A percentile compares a stretch with the other conserved stretches of the same genome.
Evolutionary conservation across 306 rosid species (phyloP).

Genomic region (Corylus americana): DNA sequence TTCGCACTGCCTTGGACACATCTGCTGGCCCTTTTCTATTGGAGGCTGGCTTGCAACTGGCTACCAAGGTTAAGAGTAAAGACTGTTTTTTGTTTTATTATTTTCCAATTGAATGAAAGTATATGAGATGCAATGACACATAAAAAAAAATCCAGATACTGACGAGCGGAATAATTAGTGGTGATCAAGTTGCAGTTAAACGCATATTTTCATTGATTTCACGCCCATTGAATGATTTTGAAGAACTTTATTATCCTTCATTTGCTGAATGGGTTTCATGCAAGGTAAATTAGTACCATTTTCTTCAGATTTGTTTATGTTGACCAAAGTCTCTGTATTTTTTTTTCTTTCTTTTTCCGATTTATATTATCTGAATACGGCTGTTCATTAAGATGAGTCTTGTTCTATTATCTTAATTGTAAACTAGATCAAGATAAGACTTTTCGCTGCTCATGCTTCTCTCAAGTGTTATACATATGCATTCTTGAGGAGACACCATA

Average conservation of each 20-base stretch:
- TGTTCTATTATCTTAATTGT: slow-evolving; percentile 19
- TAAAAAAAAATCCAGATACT: slow-evolving; percentile 62
- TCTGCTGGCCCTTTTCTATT: slow-evolving; percentile 86
- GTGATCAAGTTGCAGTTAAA: slow-evolving; percentile 85
- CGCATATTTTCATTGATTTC: slow-evolving; percentile 90
- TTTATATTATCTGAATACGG: slow-evolving; percentile 19
- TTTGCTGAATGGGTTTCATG: slow-evolving; percentile 99
- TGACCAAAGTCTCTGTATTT: background rate
- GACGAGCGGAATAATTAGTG: slow-evolving; percentile 91
- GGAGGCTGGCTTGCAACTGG: slow-evolving; percentile 96
- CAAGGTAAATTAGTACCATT: slow-evolving; percentile 53
- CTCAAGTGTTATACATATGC: slow-evolving; percentile 95
- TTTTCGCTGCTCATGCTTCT: slow-evolving; percentile 97
- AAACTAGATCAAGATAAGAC: slow-evolving; percentile 85
- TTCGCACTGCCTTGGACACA: slow-evolving; percentile 88
- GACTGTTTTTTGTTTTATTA: slow-evolving; percentile 19
- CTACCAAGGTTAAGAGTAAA: slow-evolving; percentile 72
- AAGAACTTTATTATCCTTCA: slow-evolving; percentile 94
- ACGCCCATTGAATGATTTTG: slow-evolving; percentile 80
- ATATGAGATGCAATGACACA: slow-evolving; percentile 8
- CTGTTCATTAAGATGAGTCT: slow-evolving; percentile 7
- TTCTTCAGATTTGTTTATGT: slow-evolving; percentile 7
- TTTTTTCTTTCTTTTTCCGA: background rate
- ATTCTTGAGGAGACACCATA: slow-evolving; percentile 74
- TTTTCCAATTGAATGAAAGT: slow-evolving; percentile 9